These are phyloP conservation scores for Suaeda aralocaspica DNA, from an alignment of 148 eudicot genomes.

Conservation along the genomic window DNA sequence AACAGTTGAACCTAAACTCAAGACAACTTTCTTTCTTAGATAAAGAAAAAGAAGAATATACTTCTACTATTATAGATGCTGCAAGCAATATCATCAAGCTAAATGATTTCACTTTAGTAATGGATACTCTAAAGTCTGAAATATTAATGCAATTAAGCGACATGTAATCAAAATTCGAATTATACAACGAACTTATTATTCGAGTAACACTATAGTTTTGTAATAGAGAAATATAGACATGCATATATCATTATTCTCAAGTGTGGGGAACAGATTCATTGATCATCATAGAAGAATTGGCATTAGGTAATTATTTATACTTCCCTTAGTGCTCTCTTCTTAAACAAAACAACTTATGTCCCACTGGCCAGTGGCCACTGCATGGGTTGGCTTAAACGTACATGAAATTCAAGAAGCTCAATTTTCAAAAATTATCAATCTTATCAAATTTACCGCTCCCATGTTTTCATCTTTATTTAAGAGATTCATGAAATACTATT, in stretches of 20 bases:
- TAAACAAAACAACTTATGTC: constrained; percentile 6
- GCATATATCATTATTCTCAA: background rate
- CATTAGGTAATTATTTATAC: constrained; percentile 2
- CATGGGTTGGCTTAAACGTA: background rate
- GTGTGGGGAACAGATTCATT: constrained; percentile 15
- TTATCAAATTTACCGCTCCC: background rate
- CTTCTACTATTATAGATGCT: background rate
- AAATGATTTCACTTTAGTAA: background rate
- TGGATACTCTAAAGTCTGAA: background rate
- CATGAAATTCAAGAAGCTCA: background rate
- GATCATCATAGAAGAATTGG: constrained; percentile 6
- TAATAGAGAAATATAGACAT: background rate
- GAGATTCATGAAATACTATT: too few relatives aligned
- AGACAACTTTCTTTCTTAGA: background rate
- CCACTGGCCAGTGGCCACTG: too few relatives aligned
- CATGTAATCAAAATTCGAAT: background rate
- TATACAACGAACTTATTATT: background rate
- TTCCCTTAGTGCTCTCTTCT: background rate
- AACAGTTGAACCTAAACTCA: background rate
- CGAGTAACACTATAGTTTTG: background rate
- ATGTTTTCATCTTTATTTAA: background rate
- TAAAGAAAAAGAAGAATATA: background rate
- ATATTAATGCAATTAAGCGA: background rate
- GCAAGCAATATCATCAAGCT: background rate
- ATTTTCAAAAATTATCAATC: background rate